Percentiles rank a stretch among this genome's conserved stretches.
Evolutionary conservation across 1,284 basidiomycete species (phyloP).

Genomic region (Malassezia yamatoensis): DNA sequence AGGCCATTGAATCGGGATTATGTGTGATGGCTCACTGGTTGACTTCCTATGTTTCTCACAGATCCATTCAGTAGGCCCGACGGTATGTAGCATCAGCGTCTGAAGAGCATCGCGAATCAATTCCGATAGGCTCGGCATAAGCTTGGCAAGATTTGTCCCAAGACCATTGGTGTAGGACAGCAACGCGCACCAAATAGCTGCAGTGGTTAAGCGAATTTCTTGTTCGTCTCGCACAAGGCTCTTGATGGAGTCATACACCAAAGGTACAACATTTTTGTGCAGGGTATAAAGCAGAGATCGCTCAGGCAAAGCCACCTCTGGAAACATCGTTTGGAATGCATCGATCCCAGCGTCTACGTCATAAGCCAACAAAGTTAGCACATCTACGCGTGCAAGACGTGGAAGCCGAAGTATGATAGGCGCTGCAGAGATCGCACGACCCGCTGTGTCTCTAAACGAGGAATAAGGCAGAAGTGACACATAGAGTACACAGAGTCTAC

Average conservation of each 20-base stretch:
- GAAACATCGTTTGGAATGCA: neutral
- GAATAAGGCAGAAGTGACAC: constrained; percentile 30
- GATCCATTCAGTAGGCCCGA: constrained; percentile 33
- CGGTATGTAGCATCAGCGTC: constrained; percentile 25
- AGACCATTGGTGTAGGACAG: constrained; percentile 24
- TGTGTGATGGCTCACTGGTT: neutral
- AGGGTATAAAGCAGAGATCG: constrained; percentile 12
- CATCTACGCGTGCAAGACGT: constrained; percentile 21
- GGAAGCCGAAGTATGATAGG: constrained; percentile 28
- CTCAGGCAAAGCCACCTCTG: neutral
- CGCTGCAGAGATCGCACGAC: constrained; percentile 22
- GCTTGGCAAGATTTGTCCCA: constrained; percentile 8
- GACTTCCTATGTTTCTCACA: neutral
- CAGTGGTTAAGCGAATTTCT: constrained; percentile 27
- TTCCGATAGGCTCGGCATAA: constrained; percentile 20
- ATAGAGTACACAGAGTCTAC: constrained; percentile 22
- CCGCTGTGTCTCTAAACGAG: constrained; percentile 25
- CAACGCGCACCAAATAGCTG: constrained; percentile 35
- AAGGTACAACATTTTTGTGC: constrained; percentile 21
- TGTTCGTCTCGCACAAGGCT: constrained; percentile 27
- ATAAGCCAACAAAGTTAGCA: constrained; percentile 22
- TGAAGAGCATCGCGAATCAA: constrained; percentile 33
- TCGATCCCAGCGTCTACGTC: neutral
- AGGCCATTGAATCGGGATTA: neutral
- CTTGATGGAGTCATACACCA: constrained; percentile 36